Evolutionary conservation across 2,329 filamentous ascomycete species (phyloP).

Genomic region (Ophiosphaerella narmari): DNA sequence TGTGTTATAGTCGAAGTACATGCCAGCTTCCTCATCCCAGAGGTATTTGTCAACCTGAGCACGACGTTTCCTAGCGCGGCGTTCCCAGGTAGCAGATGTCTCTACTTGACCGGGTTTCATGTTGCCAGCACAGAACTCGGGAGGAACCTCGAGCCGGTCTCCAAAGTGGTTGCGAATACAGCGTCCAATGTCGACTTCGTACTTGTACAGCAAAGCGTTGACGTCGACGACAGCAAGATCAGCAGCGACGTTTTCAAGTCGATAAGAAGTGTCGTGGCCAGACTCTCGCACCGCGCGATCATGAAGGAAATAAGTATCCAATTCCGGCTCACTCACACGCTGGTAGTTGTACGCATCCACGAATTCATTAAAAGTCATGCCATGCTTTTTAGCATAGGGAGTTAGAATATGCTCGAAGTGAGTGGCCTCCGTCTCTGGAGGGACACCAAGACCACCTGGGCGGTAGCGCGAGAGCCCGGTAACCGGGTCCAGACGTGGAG

Average conservation of each 20-base stretch:
- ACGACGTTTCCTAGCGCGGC: conserved; percentile 82
- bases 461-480: conserved; percentile 85
- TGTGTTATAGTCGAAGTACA: conserved; percentile 98
- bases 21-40: conserved; percentile 89
- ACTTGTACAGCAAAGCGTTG: conserved; percentile 95
- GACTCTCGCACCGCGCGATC: conserved; percentile 95
- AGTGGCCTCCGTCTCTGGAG: conserved; percentile 85
- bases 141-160: conserved; percentile 80
- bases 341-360: conserved; percentile 84
- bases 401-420: conserved; percentile 84
- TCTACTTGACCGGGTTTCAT: conserved; percentile 71
- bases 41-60: conserved; percentile 87
- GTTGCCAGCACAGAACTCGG: conserved; percentile 74
- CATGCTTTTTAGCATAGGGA: conserved; percentile 83
- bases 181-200: conserved; percentile 89
- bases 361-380: conserved; percentile 81
- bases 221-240: conserved; percentile 92
- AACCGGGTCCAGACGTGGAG: conserved; percentile 73
- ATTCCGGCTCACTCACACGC: conserved; percentile 75
- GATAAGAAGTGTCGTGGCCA: conserved; percentile 94
- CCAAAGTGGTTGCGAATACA: conserved; percentile 83
- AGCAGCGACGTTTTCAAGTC: conserved; percentile 78
- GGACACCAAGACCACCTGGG: conserved; percentile 81
- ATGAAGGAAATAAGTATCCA: conserved; percentile 95
- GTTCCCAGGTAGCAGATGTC: conserved; percentile 87